Conservation (phyloP, 495 filamentous ascomycete genomes). For the Monascus purpureus region DNA sequence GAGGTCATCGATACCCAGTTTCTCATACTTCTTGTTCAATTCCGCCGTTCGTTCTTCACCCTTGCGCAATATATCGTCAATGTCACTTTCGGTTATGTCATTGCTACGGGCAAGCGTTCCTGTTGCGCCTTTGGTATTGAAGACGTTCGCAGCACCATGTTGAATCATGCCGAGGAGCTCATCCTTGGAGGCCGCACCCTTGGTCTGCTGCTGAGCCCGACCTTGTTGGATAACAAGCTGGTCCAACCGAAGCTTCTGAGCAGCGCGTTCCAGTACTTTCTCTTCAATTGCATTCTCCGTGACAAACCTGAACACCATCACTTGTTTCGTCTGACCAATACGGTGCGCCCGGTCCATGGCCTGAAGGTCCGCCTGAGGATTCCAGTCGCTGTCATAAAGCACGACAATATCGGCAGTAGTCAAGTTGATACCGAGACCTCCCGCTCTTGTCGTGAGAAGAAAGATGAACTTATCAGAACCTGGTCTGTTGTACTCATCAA, state of each 20-base stretch:
- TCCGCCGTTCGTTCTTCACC: conserved; percentile 83
- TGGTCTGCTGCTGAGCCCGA: conserved; percentile 79
- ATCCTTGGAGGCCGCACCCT: conserved; percentile 83
- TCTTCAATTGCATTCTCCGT: conserved; percentile 98
- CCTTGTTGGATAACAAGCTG: conserved; percentile 99
- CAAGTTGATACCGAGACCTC: conserved; percentile 96
- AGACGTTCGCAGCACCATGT: conserved; percentile 90
- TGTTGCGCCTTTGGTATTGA: conserved; percentile 51
- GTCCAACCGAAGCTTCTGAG: conserved; percentile 92
- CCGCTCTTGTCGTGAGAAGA: conserved; percentile 90
- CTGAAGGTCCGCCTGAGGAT: conserved; percentile 94
- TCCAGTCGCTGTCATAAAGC: conserved; percentile 99
- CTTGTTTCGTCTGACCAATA: conserved; percentile 97
- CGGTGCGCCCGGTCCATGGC: conserved; percentile 98
- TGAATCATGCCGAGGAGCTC: conserved; percentile 97
- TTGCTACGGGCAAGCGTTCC: conserved; percentile 39
- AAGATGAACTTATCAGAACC: conserved; percentile 96
- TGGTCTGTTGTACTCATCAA: conserved; percentile 95
- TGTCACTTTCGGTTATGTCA: conserved; percentile 70
- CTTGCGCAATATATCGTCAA: conserved; percentile 72
- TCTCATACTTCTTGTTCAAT: conserved; percentile 86
- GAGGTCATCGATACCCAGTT: conserved; percentile 94
- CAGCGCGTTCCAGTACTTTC: conserved; percentile 93
- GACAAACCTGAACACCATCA: conserved; percentile 89
- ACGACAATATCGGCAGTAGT: conserved; percentile 93